phyloP scores from a whole-genome alignment of 148 eudicot species.

The Oxyria digyna region DNA sequence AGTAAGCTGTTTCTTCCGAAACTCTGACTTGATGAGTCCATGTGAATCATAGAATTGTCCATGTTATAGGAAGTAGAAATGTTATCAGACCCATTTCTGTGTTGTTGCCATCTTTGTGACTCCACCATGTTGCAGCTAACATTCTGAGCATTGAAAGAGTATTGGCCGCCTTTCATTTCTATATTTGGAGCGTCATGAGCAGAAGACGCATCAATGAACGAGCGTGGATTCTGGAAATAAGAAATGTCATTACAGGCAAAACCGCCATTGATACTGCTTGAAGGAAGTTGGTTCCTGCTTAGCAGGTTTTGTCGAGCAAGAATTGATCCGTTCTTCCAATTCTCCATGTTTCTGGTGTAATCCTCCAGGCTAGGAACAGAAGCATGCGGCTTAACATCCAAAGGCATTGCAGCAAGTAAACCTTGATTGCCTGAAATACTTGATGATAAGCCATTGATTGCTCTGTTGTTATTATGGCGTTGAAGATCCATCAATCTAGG shows the following conservation, averaged over 20 bases:
- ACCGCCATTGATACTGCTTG: background rate
- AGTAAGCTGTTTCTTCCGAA: constrained; percentile 20
- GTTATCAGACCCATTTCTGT: background rate
- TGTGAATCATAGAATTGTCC: constrained; percentile 11
- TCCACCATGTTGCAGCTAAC: background rate
- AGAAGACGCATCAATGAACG: background rate
- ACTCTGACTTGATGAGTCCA: constrained; percentile 18
- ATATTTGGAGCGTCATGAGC: background rate
- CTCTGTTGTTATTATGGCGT: constrained; percentile 11
- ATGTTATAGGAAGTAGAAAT: background rate
- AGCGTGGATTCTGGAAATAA: background rate
- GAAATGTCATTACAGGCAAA: background rate
- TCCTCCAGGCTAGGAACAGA: background rate
- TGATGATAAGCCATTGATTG: constrained; percentile 1
- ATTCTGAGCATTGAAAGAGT: constrained; percentile 3
- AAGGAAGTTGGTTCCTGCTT: background rate
- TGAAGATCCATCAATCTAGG: constrained; percentile 6
- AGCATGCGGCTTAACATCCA: background rate
- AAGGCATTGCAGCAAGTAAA: background rate
- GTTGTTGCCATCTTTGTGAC: background rate
- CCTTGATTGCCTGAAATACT: background rate
- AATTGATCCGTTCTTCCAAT: background rate
- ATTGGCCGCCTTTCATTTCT: background rate
- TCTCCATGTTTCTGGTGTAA: constrained; percentile 1
- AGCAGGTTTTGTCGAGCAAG: background rate